Evolutionary conservation across 2,329 filamentous ascomycete species (phyloP).

Genomic region (Chlorencoelia australis): DNA sequence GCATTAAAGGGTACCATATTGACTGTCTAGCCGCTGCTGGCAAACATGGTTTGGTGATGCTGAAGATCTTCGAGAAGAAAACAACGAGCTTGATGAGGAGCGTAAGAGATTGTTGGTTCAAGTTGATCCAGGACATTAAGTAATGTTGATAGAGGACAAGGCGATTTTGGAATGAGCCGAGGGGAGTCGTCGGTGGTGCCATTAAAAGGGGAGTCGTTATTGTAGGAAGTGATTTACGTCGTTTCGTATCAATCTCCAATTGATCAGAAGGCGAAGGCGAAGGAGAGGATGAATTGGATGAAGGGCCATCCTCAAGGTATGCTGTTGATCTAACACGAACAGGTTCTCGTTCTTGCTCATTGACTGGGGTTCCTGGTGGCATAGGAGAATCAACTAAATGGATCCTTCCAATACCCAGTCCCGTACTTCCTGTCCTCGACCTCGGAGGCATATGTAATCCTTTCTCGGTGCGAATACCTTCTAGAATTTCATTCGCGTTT

Average conservation of each 20-base stretch:
- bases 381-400: constrained; percentile 26
- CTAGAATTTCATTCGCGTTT: constrained; percentile 73
- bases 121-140: constrained; percentile 23
- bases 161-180: constrained; percentile 23
- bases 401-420: constrained; percentile 20
- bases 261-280: constrained; percentile 13
- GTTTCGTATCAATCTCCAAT: constrained; percentile 13
- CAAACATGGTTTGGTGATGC: constrained; percentile 58
- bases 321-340: constrained; percentile 16
- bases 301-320: constrained; percentile 23
- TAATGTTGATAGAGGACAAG: constrained; percentile 28
- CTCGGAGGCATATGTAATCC: constrained; percentile 23
- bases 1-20: constrained; percentile 56
- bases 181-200: constrained; percentile 29
- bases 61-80: constrained; percentile 59
- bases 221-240: constrained; percentile 4
- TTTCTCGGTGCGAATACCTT: constrained; percentile 25
- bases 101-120: constrained; percentile 24
- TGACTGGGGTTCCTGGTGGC: constrained; percentile 20
- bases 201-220: constrained; percentile 31
- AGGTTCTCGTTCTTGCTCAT: constrained; percentile 20
- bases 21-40: constrained; percentile 56
- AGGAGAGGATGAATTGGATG: constrained; percentile 11
- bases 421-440: constrained; percentile 17
- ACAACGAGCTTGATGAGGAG: constrained; percentile 42